Base-by-base conservation (phyloP, 2,329 filamentous ascomycete species). In the Phaeomoniella chlamydospora region DNA sequence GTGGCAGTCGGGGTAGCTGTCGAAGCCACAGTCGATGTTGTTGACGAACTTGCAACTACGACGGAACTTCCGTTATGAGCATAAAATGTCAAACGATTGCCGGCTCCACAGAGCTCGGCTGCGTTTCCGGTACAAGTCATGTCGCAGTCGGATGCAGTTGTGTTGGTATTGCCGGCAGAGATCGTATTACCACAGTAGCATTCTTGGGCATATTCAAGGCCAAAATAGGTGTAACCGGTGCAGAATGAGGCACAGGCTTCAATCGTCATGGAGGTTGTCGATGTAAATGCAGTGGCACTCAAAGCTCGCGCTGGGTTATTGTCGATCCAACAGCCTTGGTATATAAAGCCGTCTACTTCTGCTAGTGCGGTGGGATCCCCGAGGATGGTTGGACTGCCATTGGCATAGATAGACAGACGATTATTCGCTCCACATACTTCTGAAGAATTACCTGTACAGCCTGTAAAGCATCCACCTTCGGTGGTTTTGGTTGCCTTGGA, bases 141-240 rank as follows among this genome's bases (percentile, higher is more conserved):
- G 18, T 36, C 30, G 18, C 40, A 46, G 37, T 43, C 39, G 15
- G 45, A 38, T 6, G 36, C 15, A 11, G 40, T 32, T 15, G 32
- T 30, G 4, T n/a, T 4, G 34, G 38, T 18, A 45, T 47, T 18
- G 13, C 43, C 44, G 5, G 35, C 29, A 3, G 26, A 29, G 6
- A 54, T 34, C 1, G 36, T 34, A 39, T 52, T 51, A 14, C 51
- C 53, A 39, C 54, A 57, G 36, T 43, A 49, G 44, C 56, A 59
- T 43, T 59, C 54, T 31, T 49, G 38, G 19, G 49, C 47, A 42
- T 57, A 62, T 38, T 64, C 60, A 5, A 58, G 50, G 29, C 58
- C 59, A 17, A 54, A 56, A 40, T 51, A 56, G 2, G 39, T 47
- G 22, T 50, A 56, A 1, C 45, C 49, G 4, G 36, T 35, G 33